Percentiles rank a stretch among this genome's conserved stretches.
These are phyloP conservation scores for Solanum pinnatisectum DNA, from an alignment of 257 asterid genomes.

Conservation along the genomic window DNA sequence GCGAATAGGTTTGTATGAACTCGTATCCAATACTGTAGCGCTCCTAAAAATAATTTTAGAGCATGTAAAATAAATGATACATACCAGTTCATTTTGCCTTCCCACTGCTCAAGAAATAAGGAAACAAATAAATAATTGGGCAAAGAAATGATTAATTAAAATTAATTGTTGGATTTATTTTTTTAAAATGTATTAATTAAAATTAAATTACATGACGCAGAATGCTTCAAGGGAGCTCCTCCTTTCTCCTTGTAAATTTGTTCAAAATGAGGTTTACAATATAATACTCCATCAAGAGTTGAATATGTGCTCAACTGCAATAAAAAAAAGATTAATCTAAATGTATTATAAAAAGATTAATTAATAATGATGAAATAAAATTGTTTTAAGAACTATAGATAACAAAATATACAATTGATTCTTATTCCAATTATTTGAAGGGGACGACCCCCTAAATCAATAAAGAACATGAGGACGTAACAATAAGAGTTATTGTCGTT, in stretches of 20 bases:
- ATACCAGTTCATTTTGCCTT: constrained; percentile 38
- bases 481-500: no score
- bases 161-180: background rate
- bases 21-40: fast-evolving
- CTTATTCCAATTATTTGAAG: no score
- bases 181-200: background rate
- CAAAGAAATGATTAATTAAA: background rate
- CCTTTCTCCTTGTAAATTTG: constrained; percentile 53
- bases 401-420: background rate
- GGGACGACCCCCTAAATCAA: no score
- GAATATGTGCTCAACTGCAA: constrained; percentile 49
- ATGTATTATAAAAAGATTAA: background rate
- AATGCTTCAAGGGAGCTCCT: constrained; percentile 25
- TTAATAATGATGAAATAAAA: background rate
- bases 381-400: background rate
- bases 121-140: background rate
- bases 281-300: constrained; percentile 39
- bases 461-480: no score
- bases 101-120: constrained; percentile 14
- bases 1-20: background rate
- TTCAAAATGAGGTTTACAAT: constrained; percentile 57
- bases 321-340: background rate
- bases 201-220: constrained; percentile 19
- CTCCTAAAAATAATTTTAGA: background rate
- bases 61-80: background rate